phyloP scores from a whole-genome alignment of 495 filamentous ascomycete species.

The Annulohypoxylon stygium region DNA sequence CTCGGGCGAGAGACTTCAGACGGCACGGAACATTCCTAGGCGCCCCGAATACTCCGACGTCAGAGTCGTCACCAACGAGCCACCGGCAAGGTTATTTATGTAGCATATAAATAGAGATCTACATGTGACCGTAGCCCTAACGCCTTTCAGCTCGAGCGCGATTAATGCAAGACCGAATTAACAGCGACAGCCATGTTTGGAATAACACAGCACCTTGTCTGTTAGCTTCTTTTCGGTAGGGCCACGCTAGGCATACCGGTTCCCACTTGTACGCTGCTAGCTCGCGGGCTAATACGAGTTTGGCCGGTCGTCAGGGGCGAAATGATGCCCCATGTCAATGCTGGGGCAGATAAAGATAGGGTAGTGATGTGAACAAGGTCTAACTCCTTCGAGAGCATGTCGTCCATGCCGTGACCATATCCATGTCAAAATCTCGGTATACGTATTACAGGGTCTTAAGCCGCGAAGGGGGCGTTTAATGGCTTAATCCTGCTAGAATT shows the following conservation, averaged over 20 bases:
- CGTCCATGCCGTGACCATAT: slow-evolving; percentile 18
- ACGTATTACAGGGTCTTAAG: slow-evolving; percentile 9
- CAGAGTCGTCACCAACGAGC: neutral
- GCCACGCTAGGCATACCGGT: neutral
- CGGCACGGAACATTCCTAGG: slow-evolving; percentile 11
- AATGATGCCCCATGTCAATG: slow-evolving; percentile 22
- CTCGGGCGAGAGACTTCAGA: slow-evolving; percentile 7
- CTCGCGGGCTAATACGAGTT: slow-evolving; percentile 19
- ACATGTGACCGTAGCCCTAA: slow-evolving; percentile 26
- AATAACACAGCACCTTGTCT: slow-evolving; percentile 16
- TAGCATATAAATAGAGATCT: slow-evolving; percentile 36
- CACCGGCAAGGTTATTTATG: slow-evolving; percentile 1
- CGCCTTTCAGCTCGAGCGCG: slow-evolving; percentile 32
- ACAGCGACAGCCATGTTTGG: slow-evolving; percentile 19
- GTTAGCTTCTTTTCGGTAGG: slow-evolving; percentile 1
- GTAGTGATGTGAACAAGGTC: slow-evolving; percentile 31
- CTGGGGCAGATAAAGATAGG: slow-evolving; percentile 17
- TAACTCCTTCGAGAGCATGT: slow-evolving; percentile 26
- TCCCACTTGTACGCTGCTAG: slow-evolving; percentile 1
- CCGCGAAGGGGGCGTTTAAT: slow-evolving; percentile 19
- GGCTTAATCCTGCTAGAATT: slow-evolving; percentile 33
- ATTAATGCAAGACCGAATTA: slow-evolving; percentile 31
- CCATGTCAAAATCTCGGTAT: slow-evolving; percentile 19
- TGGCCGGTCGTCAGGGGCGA: slow-evolving; percentile 13
- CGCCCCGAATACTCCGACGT: neutral